These are phyloP conservation scores for Septoria petroselini DNA, from an alignment of 2,329 filamentous ascomycete genomes.

Conservation along the genomic window DNA sequence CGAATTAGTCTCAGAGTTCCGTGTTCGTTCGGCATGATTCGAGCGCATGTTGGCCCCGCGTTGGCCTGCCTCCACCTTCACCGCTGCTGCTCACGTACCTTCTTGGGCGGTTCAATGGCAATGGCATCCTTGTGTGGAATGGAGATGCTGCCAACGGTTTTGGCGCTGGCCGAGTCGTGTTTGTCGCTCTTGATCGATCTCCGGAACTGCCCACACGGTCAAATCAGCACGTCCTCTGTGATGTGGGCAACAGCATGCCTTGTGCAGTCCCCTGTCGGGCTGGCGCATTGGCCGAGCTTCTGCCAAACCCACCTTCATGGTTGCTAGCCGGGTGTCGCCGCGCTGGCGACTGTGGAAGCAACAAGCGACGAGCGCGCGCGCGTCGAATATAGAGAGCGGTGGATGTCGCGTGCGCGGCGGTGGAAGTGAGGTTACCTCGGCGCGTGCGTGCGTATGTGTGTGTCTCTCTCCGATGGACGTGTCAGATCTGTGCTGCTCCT, in stretches of 20 bases:
- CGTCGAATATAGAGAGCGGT: not conserved
- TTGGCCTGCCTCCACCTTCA: not conserved
- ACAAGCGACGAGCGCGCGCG: not conserved
- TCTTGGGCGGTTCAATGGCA: slow-evolving; percentile 88
- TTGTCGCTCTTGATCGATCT: slow-evolving; percentile 90
- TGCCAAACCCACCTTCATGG: slow-evolving; percentile 15
- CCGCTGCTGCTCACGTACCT: slow-evolving; percentile 55
- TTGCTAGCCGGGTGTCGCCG: slow-evolving; percentile 10
- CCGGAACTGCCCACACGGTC: slow-evolving; percentile 53
- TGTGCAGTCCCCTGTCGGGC: slow-evolving; percentile 23
- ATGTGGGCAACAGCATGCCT: slow-evolving; percentile 1
- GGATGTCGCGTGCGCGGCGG: not conserved
- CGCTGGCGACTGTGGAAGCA: not conserved
- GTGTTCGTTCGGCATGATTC: slow-evolving; percentile 4
- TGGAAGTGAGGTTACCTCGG: not conserved
- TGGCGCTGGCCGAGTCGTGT: slow-evolving; percentile 50
- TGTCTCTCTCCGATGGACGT: not conserved
- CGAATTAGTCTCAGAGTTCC: slow-evolving; percentile 16
- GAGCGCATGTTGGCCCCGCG: not conserved
- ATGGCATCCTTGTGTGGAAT: slow-evolving; percentile 82
- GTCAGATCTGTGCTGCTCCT: not conserved
- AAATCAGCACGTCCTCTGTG: slow-evolving; percentile 8
- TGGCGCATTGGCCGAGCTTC: slow-evolving; percentile 14
- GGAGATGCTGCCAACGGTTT: slow-evolving; percentile 63
- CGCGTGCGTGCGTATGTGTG: not conserved